These are phyloP conservation scores for Trichoderma breve DNA, from an alignment of 2,329 filamentous ascomycete species.

Conservation along the genomic window DNA sequence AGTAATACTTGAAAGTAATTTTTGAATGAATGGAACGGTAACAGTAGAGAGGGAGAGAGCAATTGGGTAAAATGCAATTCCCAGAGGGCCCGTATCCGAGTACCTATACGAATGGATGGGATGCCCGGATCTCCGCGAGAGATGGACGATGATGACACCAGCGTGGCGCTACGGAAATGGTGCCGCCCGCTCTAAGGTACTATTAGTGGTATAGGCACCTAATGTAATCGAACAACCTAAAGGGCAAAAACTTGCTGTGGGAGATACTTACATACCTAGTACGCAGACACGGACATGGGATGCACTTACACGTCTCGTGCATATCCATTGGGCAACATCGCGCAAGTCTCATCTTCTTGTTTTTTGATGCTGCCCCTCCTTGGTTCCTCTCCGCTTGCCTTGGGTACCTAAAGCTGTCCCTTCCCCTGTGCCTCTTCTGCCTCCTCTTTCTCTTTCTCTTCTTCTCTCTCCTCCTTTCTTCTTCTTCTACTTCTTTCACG, in stretches of 20 bases:
- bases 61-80: neutral
- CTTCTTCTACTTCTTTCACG: neutral
- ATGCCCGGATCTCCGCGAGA: neutral
- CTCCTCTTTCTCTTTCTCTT: constrained; percentile 14
- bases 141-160: constrained; percentile 6
- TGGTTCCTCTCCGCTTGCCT: neutral
- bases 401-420: constrained; percentile 8
- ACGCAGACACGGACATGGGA: neutral
- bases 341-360: neutral
- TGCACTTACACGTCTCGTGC: neutral
- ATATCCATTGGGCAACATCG: neutral
- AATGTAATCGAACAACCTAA: neutral
- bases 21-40: neutral
- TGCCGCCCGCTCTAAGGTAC: neutral
- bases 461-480: neutral
- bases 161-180: neutral
- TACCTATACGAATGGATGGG: neutral
- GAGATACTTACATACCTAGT: neutral
- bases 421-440: constrained; percentile 6
- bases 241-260: neutral
- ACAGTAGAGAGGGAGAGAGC: too few species aligned
- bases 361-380: neutral
- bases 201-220: neutral
- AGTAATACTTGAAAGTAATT: neutral
- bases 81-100: neutral